Conservation (phyloP, 1,284 basidiomycete species). For the Rhodotorula sp. region DNA sequence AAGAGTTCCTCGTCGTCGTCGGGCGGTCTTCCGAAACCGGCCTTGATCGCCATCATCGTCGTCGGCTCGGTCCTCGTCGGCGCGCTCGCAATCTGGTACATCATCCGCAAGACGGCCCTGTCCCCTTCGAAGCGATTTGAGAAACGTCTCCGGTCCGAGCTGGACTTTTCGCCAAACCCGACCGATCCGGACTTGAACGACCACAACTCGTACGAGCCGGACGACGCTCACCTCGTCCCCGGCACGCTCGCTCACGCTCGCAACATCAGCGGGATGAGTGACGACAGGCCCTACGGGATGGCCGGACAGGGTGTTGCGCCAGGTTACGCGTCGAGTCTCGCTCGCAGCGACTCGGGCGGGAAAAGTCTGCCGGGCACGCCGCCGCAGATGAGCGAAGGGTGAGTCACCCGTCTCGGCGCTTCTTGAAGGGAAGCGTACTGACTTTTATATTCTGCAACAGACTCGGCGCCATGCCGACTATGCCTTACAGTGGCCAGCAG, state of each 20-base stretch:
- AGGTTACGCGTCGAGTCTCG: constrained; percentile 25
- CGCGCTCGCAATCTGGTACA: constrained; percentile 38
- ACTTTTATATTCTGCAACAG: not conserved
- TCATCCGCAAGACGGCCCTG: constrained; percentile 39
- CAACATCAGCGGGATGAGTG: constrained; percentile 21
- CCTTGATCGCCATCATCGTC: constrained; percentile 40
- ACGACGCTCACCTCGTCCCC: constrained; percentile 3
- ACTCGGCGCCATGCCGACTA: constrained; percentile 1
- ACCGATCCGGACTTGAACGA: constrained; percentile 7
- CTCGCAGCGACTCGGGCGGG: constrained; percentile 29
- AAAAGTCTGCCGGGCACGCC: constrained; percentile 8
- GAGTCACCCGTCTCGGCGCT: not conserved
- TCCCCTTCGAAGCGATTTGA: constrained; percentile 38
- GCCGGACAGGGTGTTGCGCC: not conserved
- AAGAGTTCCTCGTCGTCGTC: constrained; percentile 5
- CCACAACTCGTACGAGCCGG: constrained; percentile 1
- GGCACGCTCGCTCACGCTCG: constrained; percentile 18
- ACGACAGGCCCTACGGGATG: not conserved
- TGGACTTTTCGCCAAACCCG: constrained; percentile 30
- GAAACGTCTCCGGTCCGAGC: constrained; percentile 33
- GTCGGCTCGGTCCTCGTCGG: constrained; percentile 32
- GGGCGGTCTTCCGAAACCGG: constrained; percentile 33
- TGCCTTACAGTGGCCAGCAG: constrained; percentile 24
- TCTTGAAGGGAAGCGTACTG: not conserved
- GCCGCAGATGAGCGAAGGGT: constrained; percentile 27